Evolutionary conservation across 2,329 filamentous ascomycete genomes (phyloP).

Genomic region (Incumbomyces delicatus): DNA sequence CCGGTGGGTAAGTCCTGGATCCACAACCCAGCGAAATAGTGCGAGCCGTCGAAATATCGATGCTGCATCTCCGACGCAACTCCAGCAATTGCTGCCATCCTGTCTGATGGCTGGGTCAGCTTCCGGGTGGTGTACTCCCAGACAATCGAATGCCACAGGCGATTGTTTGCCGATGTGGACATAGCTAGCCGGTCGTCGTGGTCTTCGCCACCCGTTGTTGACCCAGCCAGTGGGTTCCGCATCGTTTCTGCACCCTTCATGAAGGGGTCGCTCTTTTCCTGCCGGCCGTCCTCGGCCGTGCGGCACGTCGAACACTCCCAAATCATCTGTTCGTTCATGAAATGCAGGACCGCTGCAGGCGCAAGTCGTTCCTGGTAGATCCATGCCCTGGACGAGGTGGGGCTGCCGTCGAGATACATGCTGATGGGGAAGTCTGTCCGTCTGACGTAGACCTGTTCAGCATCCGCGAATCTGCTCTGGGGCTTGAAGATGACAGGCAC

Average conservation of each 20-base stretch:
- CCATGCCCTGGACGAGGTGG: constrained; percentile 7
- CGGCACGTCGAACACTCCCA: constrained; percentile 10
- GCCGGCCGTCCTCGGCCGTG: too few species aligned
- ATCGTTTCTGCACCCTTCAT: too few species aligned
- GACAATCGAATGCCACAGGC: background rate
- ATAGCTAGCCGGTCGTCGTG: too few species aligned
- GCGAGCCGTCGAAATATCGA: too few species aligned
- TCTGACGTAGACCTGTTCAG: background rate
- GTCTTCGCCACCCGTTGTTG: too few species aligned
- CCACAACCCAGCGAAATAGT: background rate
- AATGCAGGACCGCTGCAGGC: constrained; percentile 9
- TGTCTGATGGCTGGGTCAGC: background rate
- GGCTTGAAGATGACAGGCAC: constrained; percentile 4
- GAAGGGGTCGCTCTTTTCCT: too few species aligned
- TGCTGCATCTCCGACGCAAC: background rate
- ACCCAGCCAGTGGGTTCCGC: too few species aligned
- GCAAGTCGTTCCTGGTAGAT: constrained; percentile 10
- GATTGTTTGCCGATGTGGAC: too few species aligned
- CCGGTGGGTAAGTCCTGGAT: background rate
- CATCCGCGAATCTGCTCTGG: background rate
- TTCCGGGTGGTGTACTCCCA: background rate
- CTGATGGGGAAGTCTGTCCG: background rate
- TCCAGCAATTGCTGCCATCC: background rate
- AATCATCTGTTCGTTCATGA: constrained; percentile 6
- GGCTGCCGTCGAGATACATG: background rate